Base-by-base conservation (phyloP, 345 rosid species). In the Moricandia arvensis region DNA sequence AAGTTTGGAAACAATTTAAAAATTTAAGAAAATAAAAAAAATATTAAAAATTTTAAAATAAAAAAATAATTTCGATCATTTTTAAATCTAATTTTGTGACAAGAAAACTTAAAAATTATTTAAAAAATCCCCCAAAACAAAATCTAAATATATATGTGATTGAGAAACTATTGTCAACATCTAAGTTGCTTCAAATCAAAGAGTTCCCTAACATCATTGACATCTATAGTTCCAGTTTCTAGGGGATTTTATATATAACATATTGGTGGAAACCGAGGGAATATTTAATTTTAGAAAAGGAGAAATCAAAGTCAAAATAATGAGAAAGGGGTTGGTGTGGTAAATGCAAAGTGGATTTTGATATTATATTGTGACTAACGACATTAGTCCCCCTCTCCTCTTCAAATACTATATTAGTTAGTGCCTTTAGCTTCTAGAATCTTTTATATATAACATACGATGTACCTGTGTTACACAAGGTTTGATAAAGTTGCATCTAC, bases 261-360 rank as follows among this genome's bases (percentile, higher is more conserved):
- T 16, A 59, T 60, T 60, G 7, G 43, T 31, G 16, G 59, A 62
- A 62, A 60, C 7, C 13, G 21, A 15, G 24, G 6, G 18, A 29
- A 59, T 59, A 54, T 8, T 30, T 59, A 6, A 59, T 59, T 59
- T 26, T 33, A 9, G 8, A 62, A 16, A 62, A 8, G 29, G 9
- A 58, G 9, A 58, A 15, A 18, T 37, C 57, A 26, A 70, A 38
- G 7, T 15, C 10, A 24, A 24, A 53, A 53, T 16, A 69, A 59
- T 37, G 66, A 69, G 66, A 69, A 29, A 38, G 54, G 38, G 13
- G 68, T 49, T 63, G 69, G 76, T 63, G 69, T 8, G 69, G 76
- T 72, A 51, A 72, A 72, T 24, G 37, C 63, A 62, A 73, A 62
- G 16, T 62, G 54, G 61, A 73, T 53, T 51, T 51, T 51, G 47